Evolutionary conservation across 768 basidiomycete species (phyloP).

Genomic region (Amanita jacksonii): DNA sequence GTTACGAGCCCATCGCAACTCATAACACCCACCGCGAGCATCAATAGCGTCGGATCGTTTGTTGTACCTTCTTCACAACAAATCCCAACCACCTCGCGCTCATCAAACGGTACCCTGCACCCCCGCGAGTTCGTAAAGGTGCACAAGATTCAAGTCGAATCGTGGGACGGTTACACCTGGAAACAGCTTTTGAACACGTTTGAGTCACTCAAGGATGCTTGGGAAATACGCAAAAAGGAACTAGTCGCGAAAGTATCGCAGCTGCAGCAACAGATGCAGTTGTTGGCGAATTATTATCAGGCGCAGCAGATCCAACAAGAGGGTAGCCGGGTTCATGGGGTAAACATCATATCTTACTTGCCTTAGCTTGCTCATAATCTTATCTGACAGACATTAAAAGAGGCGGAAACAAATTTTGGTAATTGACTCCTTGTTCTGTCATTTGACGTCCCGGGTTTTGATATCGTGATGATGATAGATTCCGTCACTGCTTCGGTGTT

Average conservation of each 20-base stretch:
- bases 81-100: conserved; percentile 18
- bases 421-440: conserved; percentile 11
- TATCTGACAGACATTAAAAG: conserved; percentile 37
- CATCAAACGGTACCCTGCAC: conserved; percentile 37
- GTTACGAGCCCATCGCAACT: conserved; percentile 13
- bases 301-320: conserved; percentile 43
- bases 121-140: conserved; percentile 59
- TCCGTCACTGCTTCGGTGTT: conserved; percentile 60
- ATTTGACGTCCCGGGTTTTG: background rate
- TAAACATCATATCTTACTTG: conserved; percentile 21
- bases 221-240: conserved; percentile 52
- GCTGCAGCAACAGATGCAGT: conserved; percentile 35
- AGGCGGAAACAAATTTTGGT: conserved; percentile 47
- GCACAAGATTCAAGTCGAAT: conserved; percentile 60
- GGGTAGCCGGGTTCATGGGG: conserved; percentile 46
- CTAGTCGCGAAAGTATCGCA: conserved; percentile 36
- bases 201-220: conserved; percentile 55
- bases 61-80: conserved; percentile 3
- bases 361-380: background rate
- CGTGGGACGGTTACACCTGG: conserved; percentile 65
- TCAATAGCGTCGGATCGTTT: conserved; percentile 9
- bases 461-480: conserved; percentile 26
- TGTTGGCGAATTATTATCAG: conserved; percentile 35
- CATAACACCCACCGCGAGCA: conserved; percentile 12
- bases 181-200: conserved; percentile 57